A percentile compares a stretch with the other conserved stretches of the same genome.
phyloP scores from a whole-genome alignment of 306 rosid genomes.

The Argentina anserina region DNA sequence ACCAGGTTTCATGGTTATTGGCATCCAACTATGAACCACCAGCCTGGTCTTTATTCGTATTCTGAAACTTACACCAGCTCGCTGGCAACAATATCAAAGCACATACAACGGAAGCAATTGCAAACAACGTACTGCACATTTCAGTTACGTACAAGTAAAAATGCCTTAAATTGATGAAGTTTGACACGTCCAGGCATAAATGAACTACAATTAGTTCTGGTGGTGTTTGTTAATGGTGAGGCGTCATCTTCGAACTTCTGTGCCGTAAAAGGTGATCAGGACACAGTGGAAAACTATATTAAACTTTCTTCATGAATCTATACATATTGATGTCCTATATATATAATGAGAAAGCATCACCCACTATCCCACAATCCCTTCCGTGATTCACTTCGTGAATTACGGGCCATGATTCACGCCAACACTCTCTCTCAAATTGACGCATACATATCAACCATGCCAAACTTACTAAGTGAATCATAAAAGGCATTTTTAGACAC shows the following conservation, averaged over 20 bases:
- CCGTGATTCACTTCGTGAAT: too few relatives aligned
- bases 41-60: background rate
- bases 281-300: too few relatives aligned
- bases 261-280: background rate
- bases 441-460: too few relatives aligned
- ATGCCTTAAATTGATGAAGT: background rate
- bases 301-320: too few relatives aligned
- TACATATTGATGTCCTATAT: too few relatives aligned
- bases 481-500: too few relatives aligned
- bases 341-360: too few relatives aligned
- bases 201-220: background rate
- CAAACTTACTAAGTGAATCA: too few relatives aligned
- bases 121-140: background rate
- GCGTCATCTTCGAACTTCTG: background rate
- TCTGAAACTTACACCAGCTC: background rate
- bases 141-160: background rate
- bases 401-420: too few relatives aligned
- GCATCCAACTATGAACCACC: background rate
- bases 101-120: background rate
- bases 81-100: background rate
- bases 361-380: too few relatives aligned
- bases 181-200: background rate
- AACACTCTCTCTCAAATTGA: too few relatives aligned
- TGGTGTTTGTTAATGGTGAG: background rate
- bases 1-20: background rate